Base-by-base conservation (phyloP, 1,284 basidiomycete species). In the Coniferiporia sulphurascens region DNA sequence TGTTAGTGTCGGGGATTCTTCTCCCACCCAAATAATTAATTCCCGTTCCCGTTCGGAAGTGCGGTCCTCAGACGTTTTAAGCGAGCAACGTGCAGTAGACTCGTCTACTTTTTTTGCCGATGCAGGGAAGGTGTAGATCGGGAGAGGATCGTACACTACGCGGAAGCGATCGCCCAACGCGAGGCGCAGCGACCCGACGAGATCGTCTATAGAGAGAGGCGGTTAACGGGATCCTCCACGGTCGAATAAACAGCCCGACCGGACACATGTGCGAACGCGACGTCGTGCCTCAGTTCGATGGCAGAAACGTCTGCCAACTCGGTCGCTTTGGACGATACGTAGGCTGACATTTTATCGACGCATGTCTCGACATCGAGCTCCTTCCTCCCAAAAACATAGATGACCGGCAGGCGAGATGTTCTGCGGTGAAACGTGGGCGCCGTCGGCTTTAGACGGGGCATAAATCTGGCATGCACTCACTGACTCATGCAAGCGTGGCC, bases 401-500 rank as follows among this genome's bases (percentile, higher is more conserved):
- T 79, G 1, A 92, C 88, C 0, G 93, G 91, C 0, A 95, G 71
- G 9, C 90, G 82, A 7, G 87, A 89, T 5, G 89, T 89, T 65
- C 89, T 91, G 60, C 10, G 51, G 38, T 3, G 7, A 43, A 9
- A 13, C 49, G 41, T 46, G 34, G 58, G 3, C 21, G 38, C 12
- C 34, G 6, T 46, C 9, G 21, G 45, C 32, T 22, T 27, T 27
- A 19, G 27, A 54, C 50, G 54, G 34, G 12, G 52, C 34, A 64
- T 66, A 27, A 32, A 15, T 46, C 38, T 5, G 22, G 7, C 13
- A 50, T 43, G 52, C 12, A 76, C 89, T 62, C 64, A 92, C 91
- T 85, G 82, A 71, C 88, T 95, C 76, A 99, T 82, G 73, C 97
- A 99, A 0, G 96, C 95, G 75, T 98, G 93, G 0, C 97, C 96